Evolutionary conservation across 306 rosid genomes (phyloP).

Genomic region (Pterocarpus santalinus): DNA sequence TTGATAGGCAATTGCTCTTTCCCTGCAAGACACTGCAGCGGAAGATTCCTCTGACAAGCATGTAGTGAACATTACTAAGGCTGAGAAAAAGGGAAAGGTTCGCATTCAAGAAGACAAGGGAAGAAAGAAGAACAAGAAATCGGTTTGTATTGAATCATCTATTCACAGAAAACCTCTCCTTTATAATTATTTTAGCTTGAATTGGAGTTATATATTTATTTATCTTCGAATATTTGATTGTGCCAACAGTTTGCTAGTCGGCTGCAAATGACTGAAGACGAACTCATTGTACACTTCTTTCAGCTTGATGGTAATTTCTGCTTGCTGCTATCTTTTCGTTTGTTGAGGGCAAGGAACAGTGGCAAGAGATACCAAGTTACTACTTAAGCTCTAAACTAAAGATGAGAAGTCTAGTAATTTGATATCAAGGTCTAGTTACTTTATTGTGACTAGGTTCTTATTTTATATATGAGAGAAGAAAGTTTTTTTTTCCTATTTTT

Average conservation of each 20-base stretch:
- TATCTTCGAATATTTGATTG: slow-evolving; percentile 28
- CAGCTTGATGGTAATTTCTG: slow-evolving; percentile 83
- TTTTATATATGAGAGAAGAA: slow-evolving; percentile 28
- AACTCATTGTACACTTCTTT: slow-evolving; percentile 75
- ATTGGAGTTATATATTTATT: neutral
- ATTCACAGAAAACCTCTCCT: slow-evolving; percentile 20
- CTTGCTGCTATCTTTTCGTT: slow-evolving; percentile 32
- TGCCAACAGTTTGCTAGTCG: slow-evolving; percentile 75
- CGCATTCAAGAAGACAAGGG: slow-evolving; percentile 59
- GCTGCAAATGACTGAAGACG: slow-evolving; percentile 89
- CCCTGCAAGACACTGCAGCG: slow-evolving; percentile 62
- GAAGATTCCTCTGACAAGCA: slow-evolving; percentile 51
- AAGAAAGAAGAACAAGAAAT: slow-evolving; percentile 72
- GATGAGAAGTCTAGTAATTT: slow-evolving; percentile 10
- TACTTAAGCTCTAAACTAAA: neutral
- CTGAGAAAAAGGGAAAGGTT: slow-evolving; percentile 50
- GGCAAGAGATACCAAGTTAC: slow-evolving; percentile 19
- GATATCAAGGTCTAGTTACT: neutral
- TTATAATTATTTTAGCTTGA: slow-evolving; percentile 11
- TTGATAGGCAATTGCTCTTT: slow-evolving; percentile 86
- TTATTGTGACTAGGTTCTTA: slow-evolving; percentile 6
- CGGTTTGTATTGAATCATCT: slow-evolving; percentile 52
- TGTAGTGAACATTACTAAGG: slow-evolving; percentile 32
- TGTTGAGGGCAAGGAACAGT: slow-evolving; percentile 2
- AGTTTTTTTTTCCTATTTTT: neutral